Evolutionary conservation across 345 rosid species (phyloP), one percentile per base, ranked within the genome.

Genomic region (Toxicodendron radicans): DNA sequence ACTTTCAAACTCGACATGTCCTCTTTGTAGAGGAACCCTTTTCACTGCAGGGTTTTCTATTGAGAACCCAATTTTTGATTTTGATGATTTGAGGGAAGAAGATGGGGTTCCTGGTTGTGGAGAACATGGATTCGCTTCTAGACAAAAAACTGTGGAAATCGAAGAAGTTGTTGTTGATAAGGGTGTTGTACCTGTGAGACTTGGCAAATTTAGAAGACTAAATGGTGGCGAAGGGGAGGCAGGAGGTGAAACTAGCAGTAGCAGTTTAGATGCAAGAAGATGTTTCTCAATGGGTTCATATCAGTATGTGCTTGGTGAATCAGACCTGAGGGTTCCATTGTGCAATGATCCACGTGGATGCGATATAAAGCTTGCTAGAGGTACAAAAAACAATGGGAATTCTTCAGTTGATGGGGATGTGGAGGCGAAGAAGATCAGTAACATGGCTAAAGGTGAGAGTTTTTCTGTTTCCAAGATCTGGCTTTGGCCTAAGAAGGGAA

Each of bases 261-360:
- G 97, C 79, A 87, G 77, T 66, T 83, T 92, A 51, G 97, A 92
- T 68, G 94, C 97, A 2, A 88, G 97, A 64, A 81, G 97, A 81
- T 92, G 97, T 70, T 90, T 79, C 81, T 92, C 97, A 8, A 92
- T 92, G 97, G 97, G 94, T 49, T 92, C 97, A 0, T 92, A 90
- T 83, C 91, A 92, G 72, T 92, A 92, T 73, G 85, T 92, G 76
- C 91, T 92, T 2, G 92, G 74, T 52, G 84, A 87, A 61, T 88
- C 91, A 3, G 90, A 89, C 54, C 90, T 92, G 62, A 81, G 81
- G 58, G 93, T 92, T 66, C 66, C 91, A 10, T 77, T 87, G 64
- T 52, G 73, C 23, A 82, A 75, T 72, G 85, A 79, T 58, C 68
- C 64, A 48, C 72, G 43, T 16, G 80, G 67, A 45, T 65, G 46